Conservation (phyloP, 1,284 basidiomycete genomes). For the Cutaneotrichosporon sp. region DNA sequence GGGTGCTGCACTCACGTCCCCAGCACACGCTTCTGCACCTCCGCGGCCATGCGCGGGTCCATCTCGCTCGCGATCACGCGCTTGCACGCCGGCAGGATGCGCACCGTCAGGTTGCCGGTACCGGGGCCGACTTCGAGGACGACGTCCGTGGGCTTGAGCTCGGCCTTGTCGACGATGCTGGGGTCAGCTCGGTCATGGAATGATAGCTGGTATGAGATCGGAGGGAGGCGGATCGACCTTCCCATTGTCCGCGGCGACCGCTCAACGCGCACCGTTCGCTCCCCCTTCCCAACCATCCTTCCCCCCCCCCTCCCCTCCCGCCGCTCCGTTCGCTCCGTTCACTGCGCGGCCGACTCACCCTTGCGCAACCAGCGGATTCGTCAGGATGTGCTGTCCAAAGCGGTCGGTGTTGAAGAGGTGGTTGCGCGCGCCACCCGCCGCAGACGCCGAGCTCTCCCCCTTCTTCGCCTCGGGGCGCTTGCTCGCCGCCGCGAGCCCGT, state of each 20-base stretch:
- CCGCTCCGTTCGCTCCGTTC: neutral
- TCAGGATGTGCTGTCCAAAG: constrained; percentile 97
- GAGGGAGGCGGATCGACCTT: too few species aligned
- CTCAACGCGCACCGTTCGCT: too few species aligned
- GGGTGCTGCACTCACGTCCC: constrained; percentile 75
- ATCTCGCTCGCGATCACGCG: constrained; percentile 93
- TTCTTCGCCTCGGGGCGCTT: constrained; percentile 38
- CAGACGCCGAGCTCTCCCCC: constrained; percentile 53
- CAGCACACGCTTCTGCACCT: constrained; percentile 94
- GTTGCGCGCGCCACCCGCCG: constrained; percentile 62
- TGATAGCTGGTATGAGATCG: too few species aligned
- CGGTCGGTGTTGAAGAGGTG: constrained; percentile 91
- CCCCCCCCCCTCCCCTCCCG: neutral
- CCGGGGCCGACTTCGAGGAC: constrained; percentile 98
- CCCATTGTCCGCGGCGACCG: too few species aligned
- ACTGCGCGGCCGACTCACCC: constrained; percentile 61
- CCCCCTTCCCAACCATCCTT: too few species aligned
- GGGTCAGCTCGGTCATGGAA: constrained; percentile 3
- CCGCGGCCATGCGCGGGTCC: constrained; percentile 99
- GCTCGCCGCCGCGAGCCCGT: constrained; percentile 62
- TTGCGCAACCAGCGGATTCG: constrained; percentile 87
- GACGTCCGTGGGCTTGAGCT: constrained; percentile 89
- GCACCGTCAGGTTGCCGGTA: constrained; percentile 94
- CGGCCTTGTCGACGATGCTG: constrained; percentile 86
- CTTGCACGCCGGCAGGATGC: constrained; percentile 92